Base-by-base conservation (phyloP, 768 basidiomycete genomes). In the Mrakia blollopis region DNA sequence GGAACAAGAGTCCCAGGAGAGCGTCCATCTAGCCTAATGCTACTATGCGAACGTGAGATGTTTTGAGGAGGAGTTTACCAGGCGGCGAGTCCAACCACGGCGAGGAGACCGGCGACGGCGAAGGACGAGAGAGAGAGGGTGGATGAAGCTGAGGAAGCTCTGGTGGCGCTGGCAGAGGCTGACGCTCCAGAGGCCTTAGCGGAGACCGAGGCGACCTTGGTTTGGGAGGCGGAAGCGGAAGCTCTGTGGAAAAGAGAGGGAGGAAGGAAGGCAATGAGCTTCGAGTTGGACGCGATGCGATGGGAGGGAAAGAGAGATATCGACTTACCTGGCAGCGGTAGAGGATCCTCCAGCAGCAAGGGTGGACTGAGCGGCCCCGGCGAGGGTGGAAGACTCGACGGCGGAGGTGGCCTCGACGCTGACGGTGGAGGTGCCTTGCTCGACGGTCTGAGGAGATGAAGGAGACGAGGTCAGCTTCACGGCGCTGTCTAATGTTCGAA, bases 371-470 rank as follows among this genome's bases (percentile, higher is more conserved):
- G 74, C 73, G 60, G 80, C 80, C 35, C 78, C 81, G 41, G 83
- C 79, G 60, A 90, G 86, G 1, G 91, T 91, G 52, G 89, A 87
- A 14, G 88, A 86, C 78, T 88, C 84, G 25, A 92, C 91, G 16
- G 89, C 82, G n/a, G 89, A 87, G 57, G 92, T 92, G 30, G 88
- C 80, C 62, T 87, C 84, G 63, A 88, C 81, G 41, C 87, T 85
- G 60, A 81, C 84, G 30, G 88, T 89, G 18, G 88, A 85, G 6
- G 86, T 86, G 35, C 92, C 92, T 80, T 88, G 87, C 83, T 92
- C 88, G 80, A 92, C 92, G 28, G 60, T 62, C 92, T 87, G 85
- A 92, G 32, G 89, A 91, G 65, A 91, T 84, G 7, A 18, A 50
- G 47, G 21, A 50, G 47, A 21, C 16, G 18, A 50, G 47, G 47